A percentile compares a stretch with the other conserved stretches of the same genome.
These are phyloP conservation scores for Olyra latifolia DNA, from an alignment of 176 grass and related monocot species.

Conservation along the genomic window DNA sequence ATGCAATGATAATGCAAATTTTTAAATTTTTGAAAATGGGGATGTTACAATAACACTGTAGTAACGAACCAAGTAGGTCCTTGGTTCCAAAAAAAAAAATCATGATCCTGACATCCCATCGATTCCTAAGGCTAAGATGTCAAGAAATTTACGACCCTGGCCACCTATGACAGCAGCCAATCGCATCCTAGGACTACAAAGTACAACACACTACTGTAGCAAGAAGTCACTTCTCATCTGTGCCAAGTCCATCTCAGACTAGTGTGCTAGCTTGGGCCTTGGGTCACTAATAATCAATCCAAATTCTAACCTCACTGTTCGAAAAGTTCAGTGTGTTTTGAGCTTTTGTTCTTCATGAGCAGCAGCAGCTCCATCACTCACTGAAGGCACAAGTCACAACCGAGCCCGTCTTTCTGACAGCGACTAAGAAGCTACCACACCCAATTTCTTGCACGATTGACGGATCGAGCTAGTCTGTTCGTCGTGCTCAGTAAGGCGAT, in stretches of 20 bases:
- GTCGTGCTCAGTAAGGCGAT: neutral
- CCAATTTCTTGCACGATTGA: neutral
- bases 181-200: neutral
- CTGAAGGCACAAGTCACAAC: neutral
- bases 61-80: too few relatives aligned
- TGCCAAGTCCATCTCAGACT: neutral
- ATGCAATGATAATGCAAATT: too few relatives aligned
- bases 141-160: neutral
- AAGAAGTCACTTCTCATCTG: slow-evolving; percentile 4
- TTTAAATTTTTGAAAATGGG: too few relatives aligned
- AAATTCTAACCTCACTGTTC: neutral
- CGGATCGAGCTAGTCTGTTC: neutral
- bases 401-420: neutral
- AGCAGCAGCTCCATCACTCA: neutral
- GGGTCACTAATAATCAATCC: neutral
- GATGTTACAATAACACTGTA: too few relatives aligned
- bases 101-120: neutral
- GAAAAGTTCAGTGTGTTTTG: neutral
- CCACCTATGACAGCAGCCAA: neutral
- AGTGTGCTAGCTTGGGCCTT: neutral
- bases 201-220: neutral
- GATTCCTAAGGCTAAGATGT: slow-evolving; percentile 3
- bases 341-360: neutral
- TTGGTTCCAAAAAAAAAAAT: too few relatives aligned
- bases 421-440: neutral